Base-by-base conservation (phyloP, 2,329 filamentous ascomycete genomes). In the Beauveria brongniartii region DNA sequence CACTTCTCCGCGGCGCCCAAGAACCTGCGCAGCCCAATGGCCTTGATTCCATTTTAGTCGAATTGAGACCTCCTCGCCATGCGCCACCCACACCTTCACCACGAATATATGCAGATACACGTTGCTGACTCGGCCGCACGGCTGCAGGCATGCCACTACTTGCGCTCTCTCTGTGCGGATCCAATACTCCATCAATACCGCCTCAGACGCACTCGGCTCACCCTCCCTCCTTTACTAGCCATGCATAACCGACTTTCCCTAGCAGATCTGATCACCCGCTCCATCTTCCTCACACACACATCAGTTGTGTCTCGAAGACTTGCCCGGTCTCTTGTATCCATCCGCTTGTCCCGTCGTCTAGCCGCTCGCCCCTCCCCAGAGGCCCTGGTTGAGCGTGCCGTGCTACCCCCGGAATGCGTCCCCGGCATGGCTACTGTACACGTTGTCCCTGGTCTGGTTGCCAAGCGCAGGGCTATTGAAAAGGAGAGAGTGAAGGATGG, bases 271-370 rank as follows among this genome's bases (percentile, higher is more conserved):
- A 84, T 87, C 57, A 73, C 78, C 24, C 81, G 85, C 46, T 81
- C 78, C 70, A 89, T 91, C 69, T 87, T 89, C 72, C 73, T 89
- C 47, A 88, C 86, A 46, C 78, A 81, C 59, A 90, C 85, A 16
- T 83, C 86, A 40, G 78, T 87, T 51, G 80, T 87, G 26, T 88
- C 87, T 3, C 82, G 86, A 22, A 77, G 79, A 24, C 79, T 91
- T 3, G 83, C 82, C 51, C 81, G 85, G 61, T 86, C 80, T 16
- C 78, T 91, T 3, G 82, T 85, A 6, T 81, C 82, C 56, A 90
- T 90, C 67, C 82, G 83, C 34, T 78, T 91, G 5, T 82, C 85
- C 28, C 82, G 83, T 53, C 81, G 82, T 12, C 77, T 90, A 2
- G 80, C 82, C 20, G 74, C 78, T 9, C 79, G 88, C 1, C 87